These are phyloP conservation scores for Ilyonectria robusta DNA, from an alignment of 2,329 filamentous ascomycete species.

Conservation along the genomic window DNA sequence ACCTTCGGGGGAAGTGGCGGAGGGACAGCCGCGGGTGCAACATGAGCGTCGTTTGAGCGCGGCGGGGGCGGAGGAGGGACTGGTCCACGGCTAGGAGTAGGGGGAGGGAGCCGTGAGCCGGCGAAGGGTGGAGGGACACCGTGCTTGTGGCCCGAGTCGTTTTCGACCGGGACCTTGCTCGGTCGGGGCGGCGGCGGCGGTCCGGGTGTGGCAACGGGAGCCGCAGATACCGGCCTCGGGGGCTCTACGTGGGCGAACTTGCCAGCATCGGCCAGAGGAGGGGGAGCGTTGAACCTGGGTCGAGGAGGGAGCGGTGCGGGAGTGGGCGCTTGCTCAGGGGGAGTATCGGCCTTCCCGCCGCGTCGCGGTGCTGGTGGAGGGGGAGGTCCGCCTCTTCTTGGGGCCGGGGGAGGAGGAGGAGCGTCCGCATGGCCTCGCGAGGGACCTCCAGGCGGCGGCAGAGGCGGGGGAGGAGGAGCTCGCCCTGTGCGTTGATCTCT, in stretches of 20 bases:
- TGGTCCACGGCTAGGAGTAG: slow-evolving; percentile 78
- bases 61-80: slow-evolving; percentile 80
- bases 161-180: slow-evolving; percentile 79
- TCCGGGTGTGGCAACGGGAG: slow-evolving; percentile 48
- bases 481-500: slow-evolving; percentile 35
- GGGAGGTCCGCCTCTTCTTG: slow-evolving; percentile 49
- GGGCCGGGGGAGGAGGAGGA: slow-evolving; percentile 50
- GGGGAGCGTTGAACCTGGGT: slow-evolving; percentile 85
- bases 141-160: slow-evolving; percentile 71
- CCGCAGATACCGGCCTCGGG: slow-evolving; percentile 46
- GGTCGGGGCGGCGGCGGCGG: slow-evolving; percentile 62
- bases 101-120: slow-evolving; percentile 80
- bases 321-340: slow-evolving; percentile 79
- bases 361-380: slow-evolving; percentile 68
- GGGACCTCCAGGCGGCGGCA: slow-evolving; percentile 41
- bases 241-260: slow-evolving; percentile 78
- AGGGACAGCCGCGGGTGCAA: slow-evolving; percentile 52
- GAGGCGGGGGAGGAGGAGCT: slow-evolving; percentile 57
- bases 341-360: slow-evolving; percentile 65
- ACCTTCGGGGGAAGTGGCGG: slow-evolving; percentile 66
- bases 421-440: slow-evolving; percentile 32
- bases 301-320: slow-evolving; percentile 69
- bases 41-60: slow-evolving; percentile 51
- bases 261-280: slow-evolving; percentile 90
- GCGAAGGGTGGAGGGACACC: slow-evolving; percentile 85